Evolutionary conservation across 2,329 filamentous ascomycete genomes (phyloP).

Genomic region (Coniochaeta sp.): DNA sequence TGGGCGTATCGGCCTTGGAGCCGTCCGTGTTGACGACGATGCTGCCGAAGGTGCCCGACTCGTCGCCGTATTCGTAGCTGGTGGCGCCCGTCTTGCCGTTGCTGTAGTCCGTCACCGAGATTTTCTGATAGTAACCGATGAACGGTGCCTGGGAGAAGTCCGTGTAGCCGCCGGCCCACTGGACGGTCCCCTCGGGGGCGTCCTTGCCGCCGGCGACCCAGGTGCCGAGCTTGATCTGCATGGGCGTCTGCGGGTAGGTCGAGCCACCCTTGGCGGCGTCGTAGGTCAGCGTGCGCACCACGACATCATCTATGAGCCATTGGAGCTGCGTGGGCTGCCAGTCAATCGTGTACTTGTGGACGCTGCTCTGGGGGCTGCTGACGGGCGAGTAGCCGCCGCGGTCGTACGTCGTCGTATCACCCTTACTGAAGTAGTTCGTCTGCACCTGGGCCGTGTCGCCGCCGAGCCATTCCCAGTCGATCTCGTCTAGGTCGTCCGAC

Average conservation of each 20-base stretch:
- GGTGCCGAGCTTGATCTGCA: constrained; percentile 56
- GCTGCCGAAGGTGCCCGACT: constrained; percentile 40
- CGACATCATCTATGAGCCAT: constrained; percentile 50
- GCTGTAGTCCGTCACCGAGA: constrained; percentile 46
- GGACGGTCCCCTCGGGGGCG: constrained; percentile 48
- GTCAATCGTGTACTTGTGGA: constrained; percentile 61
- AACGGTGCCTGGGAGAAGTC: constrained; percentile 46
- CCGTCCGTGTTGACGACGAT: constrained; percentile 41
- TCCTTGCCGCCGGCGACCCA: constrained; percentile 44
- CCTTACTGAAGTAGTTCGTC: constrained; percentile 79
- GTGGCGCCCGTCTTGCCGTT: constrained; percentile 40
- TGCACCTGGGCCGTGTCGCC: constrained; percentile 68
- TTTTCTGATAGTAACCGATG: constrained; percentile 48
- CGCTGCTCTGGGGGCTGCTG: constrained; percentile 39
- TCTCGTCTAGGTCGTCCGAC: constrained; percentile 87
- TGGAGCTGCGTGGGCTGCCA: constrained; percentile 53
- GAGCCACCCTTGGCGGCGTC: constrained; percentile 42
- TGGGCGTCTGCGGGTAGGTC: constrained; percentile 63
- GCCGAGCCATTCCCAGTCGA: constrained; percentile 95
- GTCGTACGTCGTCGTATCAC: constrained; percentile 63
- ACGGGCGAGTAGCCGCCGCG: constrained; percentile 59
- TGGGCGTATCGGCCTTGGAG: constrained; percentile 13
- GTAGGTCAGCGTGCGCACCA: constrained; percentile 37
- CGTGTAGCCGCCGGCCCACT: constrained; percentile 59
- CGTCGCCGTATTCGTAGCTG: constrained; percentile 45